Evolutionary conservation across 2,329 filamentous ascomycete species (phyloP).

Genomic region (Alternaria novae-zelandiae): DNA sequence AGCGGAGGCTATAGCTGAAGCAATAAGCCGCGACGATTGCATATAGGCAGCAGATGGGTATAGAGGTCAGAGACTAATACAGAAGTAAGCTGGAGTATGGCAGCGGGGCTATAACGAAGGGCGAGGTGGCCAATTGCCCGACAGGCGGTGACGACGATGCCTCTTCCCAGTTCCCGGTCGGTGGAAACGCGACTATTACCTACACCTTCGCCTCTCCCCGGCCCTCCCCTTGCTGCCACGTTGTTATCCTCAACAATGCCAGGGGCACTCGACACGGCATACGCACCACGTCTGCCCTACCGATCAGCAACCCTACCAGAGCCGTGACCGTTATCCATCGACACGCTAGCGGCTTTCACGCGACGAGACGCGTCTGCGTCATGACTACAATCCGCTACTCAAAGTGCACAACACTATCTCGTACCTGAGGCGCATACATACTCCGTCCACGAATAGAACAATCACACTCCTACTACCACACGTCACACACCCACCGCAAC

Average conservation of each 20-base stretch:
- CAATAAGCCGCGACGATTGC: not conserved
- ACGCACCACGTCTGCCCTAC: conserved; percentile 2
- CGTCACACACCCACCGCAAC: not conserved
- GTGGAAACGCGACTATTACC: conserved; percentile 1
- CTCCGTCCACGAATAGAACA: not conserved
- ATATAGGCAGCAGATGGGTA: not conserved
- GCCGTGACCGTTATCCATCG: not conserved
- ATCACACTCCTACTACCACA: not conserved
- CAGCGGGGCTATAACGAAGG: not conserved
- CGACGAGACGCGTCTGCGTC: conserved; percentile 16
- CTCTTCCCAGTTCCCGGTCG: conserved; percentile 1
- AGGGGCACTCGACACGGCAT: conserved; percentile 6
- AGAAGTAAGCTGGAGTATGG: not conserved
- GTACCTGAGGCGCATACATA: not conserved
- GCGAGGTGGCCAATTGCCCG: not conserved
- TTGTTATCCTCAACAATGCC: conserved; percentile 7
- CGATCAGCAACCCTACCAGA: not conserved
- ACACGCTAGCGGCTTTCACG: conserved; percentile 7
- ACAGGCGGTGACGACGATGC: not conserved
- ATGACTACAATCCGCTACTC: not conserved
- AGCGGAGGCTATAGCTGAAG: conserved; percentile 4
- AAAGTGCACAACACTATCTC: not conserved
- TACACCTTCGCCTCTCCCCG: not conserved
- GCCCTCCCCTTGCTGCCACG: conserved; percentile 7
- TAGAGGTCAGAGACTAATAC: not conserved